Evolutionary conservation across 805 yeast species (phyloP), one percentile per base, ranked within the genome.

Genomic region (Yamadazyma olivae): DNA sequence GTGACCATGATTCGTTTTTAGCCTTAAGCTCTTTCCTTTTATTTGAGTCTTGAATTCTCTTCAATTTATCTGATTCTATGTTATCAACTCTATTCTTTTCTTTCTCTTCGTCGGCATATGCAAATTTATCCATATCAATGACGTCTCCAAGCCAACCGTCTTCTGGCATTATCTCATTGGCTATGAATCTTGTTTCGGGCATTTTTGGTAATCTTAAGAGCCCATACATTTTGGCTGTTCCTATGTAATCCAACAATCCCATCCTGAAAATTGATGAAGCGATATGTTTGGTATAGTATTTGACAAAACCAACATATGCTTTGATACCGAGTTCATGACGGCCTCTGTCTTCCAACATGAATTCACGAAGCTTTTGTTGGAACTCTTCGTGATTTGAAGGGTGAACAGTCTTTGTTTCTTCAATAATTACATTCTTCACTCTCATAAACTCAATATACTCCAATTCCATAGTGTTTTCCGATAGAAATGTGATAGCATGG

Each of bases 241-340:
- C 83, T 17, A 80, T 54, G 48, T 83, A 83, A 54, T 91, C 95
- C 37, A 93, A 60, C 6, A 77, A 60, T 33, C 74, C 74, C 17
- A 86, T 49, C 44, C 98, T 69, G 65, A 93, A 93, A 13, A 93
- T 91, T 0, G 97, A 89, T 4, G 82, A 67, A 0, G 96, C 95
- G 9, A 83, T 61, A 59, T 93, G 99, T 54, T 89, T 90, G 10
- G 89, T 76, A 54, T 93, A 93, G 54, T 85, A 85, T 38, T 84
- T 74, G 2, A 88, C 73, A 53, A 80, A 91, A 1, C 89, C 89
- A 25, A 93, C 95, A 53, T 81, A 91, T 5, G 96, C 73, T 44
- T 77, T 71, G 0, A 91, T 67, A 0, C 93, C 91, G 15, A 75
- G 71, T 46, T 93, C 99, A 57, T 88, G 93, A 40, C 88, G 70